phyloP scores from a whole-genome alignment of 2,329 filamentous ascomycete genomes.

The Aspergillus sp. region DNA sequence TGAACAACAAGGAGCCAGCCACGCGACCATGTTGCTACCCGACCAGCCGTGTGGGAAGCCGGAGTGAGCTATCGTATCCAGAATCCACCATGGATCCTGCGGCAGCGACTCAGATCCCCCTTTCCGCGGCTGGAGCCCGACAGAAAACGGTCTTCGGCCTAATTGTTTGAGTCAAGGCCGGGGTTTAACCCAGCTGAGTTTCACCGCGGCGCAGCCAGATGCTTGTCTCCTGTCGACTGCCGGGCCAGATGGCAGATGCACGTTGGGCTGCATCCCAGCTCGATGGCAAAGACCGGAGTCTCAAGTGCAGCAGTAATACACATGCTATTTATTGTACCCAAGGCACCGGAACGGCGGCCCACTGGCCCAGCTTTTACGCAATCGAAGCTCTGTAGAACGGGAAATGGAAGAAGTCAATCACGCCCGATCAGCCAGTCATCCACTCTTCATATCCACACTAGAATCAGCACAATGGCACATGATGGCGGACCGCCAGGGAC shows the following conservation, averaged over 20 bases:
- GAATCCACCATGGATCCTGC: background rate
- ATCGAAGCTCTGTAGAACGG: conserved; percentile 26
- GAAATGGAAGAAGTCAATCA: conserved; percentile 28
- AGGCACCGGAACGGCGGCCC: conserved; percentile 16
- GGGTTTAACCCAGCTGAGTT: no score
- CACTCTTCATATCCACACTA: no score
- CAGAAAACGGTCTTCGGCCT: conserved; percentile 23
- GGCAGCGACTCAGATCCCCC: background rate
- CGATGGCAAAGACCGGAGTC: no score
- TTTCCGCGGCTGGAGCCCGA: conserved; percentile 19
- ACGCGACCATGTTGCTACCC: background rate
- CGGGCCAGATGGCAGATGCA: background rate
- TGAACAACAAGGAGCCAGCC: background rate
- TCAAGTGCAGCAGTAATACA: no score
- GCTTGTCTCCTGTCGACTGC: background rate
- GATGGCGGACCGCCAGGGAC: background rate
- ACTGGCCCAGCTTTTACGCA: conserved; percentile 17
- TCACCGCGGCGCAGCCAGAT: background rate
- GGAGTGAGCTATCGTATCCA: conserved; percentile 1
- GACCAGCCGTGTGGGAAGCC: background rate
- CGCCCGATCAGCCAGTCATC: background rate
- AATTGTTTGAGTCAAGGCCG: background rate
- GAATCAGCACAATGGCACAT: no score
- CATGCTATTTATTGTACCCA: conserved; percentile 7
- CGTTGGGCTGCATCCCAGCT: no score